Evolutionary conservation across 208 protist genomes (phyloP), one percentile per base, ranked within the genome.

Genomic region (Blechomonas ayalai): DNA sequence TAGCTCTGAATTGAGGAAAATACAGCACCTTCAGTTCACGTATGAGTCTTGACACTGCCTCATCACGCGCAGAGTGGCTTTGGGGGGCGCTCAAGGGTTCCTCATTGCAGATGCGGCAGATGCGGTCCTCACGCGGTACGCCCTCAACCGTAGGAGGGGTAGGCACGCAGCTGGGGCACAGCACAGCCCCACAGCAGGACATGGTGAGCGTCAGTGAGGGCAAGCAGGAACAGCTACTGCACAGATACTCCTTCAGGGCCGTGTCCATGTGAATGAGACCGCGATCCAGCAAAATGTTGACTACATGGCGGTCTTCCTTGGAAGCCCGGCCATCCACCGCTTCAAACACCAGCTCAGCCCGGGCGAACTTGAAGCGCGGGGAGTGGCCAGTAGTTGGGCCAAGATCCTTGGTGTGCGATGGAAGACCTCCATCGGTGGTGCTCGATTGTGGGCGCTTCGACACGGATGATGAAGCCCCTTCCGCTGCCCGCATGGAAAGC

Each of bases 11-110:
- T 51, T 91, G 77, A 1, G 74, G 71, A 12, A 63, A 47, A 51
- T 85, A 82, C 9, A 91, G 50, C 52, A 91, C 77, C 47, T 78
- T 75, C 15, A 87, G 58, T 52, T 91, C 82, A 26, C 75, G 69
- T 40, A 87, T 72, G n/a, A 87, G 38, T 3, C 59, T 59, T 15
- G 62, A 49, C 29, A 86, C 63, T 48, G 70, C 57, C 16, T 37
- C 55, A 48, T 87, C 82, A 2, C 67, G 64, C 1, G 26, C 19
- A 15, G 52, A 46, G 46, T 91, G 82, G 3, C 55, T 66, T 44
- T 68, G 59, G 22, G 74, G 74, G 4, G 69, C 52, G 20, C 65
- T 61, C 4, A 81, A 46, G 31, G 82, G 82, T 46, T 73, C 67
- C 60, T 91, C 82, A 1, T 57, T 46, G 58, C 82, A 91, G 7